phyloP scores from a whole-genome alignment of 768 basidiomycete genomes.

The Suillus ampliporus region DNA sequence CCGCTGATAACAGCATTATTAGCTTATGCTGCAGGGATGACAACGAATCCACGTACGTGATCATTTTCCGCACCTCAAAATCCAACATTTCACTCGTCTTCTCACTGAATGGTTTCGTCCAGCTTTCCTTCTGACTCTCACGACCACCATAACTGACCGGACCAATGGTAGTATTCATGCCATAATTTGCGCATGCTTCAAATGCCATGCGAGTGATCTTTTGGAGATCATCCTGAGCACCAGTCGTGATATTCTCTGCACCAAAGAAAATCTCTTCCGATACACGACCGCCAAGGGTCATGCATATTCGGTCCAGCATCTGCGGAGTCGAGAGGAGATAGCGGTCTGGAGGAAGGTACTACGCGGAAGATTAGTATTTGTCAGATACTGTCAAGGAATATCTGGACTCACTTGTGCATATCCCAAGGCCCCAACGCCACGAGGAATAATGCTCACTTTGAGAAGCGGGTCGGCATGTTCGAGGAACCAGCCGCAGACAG shows the following conservation, averaged over 20 bases:
- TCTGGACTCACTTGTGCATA: slow-evolving; percentile 81
- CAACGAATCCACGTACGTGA: slow-evolving; percentile 55
- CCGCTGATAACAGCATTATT: slow-evolving; percentile 44
- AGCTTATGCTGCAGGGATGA: slow-evolving; percentile 12
- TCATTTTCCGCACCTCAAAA: slow-evolving; percentile 93
- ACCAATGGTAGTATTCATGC: slow-evolving; percentile 94
- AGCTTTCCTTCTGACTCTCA: slow-evolving; percentile 80
- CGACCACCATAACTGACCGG: slow-evolving; percentile 96
- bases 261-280: slow-evolving; percentile 99
- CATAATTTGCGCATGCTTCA: slow-evolving; percentile 93
- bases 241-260: slow-evolving; percentile 89
- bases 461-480: slow-evolving; percentile 96
- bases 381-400: slow-evolving; percentile 6
- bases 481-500: slow-evolving; percentile 97
- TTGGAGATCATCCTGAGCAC: slow-evolving; percentile 97
- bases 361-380: slow-evolving; percentile 17
- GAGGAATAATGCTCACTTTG: slow-evolving; percentile 98
- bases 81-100: slow-evolving; percentile 96
- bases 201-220: slow-evolving; percentile 99
- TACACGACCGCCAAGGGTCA: slow-evolving; percentile 97
- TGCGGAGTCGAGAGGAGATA: slow-evolving; percentile 96
- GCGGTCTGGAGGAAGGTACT: slow-evolving; percentile 95
- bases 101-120: slow-evolving; percentile 99
- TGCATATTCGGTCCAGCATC: slow-evolving; percentile 94
- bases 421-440: slow-evolving; percentile 93